Evolutionary conservation across 179 eudicot species (phyloP).

Genomic region (Pouteria campechiana): DNA sequence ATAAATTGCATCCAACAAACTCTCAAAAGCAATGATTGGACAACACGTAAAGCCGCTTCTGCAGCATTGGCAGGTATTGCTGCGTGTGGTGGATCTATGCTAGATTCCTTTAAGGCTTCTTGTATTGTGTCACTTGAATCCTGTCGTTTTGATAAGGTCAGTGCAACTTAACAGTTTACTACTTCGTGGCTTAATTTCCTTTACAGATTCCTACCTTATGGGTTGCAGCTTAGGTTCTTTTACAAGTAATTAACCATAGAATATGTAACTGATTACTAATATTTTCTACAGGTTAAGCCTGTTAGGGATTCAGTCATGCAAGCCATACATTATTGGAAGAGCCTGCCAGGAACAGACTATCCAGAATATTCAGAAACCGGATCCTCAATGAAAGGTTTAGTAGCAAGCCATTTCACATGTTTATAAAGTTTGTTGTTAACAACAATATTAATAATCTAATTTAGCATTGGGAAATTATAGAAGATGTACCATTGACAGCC

Average conservation of each 20-base stretch:
- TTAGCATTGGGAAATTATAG: too few species aligned
- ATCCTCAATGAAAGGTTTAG: conserved; percentile 51
- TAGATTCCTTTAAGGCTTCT: conserved; percentile 46
- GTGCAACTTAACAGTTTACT: conserved; percentile 1
- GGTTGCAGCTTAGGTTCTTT: conserved; percentile 9
- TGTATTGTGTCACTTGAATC: conserved; percentile 70
- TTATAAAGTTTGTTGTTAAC: too few species aligned
- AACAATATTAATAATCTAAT: too few species aligned
- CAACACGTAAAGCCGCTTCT: conserved; percentile 79
- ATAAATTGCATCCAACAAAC: conserved; percentile 71
- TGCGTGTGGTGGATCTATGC: conserved; percentile 49
- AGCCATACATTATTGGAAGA: conserved; percentile 70
- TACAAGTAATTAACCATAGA: too few species aligned
- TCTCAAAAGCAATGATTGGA: conserved; percentile 70
- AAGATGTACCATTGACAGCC: too few species aligned
- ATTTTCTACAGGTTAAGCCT: conserved; percentile 65
- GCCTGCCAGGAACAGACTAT: conserved; percentile 36
- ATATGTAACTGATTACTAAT: conserved; percentile 4
- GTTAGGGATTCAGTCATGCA: conserved; percentile 74
- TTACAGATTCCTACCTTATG: background rate
- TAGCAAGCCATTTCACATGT: background rate
- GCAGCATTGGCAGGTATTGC: conserved; percentile 58
- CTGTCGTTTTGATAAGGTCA: conserved; percentile 93
- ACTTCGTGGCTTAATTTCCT: background rate
- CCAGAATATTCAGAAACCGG: conserved; percentile 58